Conservation (phyloP, 2,329 filamentous ascomycete species). For the Penicillium sp. region DNA sequence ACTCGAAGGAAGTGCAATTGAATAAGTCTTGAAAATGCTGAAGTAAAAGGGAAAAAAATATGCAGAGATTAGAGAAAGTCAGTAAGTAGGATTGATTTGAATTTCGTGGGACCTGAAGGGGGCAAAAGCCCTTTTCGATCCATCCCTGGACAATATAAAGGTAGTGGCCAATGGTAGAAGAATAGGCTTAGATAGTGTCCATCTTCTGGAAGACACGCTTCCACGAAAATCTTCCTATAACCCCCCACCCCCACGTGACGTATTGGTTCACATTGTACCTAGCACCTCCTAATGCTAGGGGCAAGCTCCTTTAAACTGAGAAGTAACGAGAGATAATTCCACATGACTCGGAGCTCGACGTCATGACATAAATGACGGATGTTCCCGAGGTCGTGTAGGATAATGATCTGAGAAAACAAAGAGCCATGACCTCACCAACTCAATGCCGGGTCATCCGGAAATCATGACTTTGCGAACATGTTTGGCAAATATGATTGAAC, state of each 20-base stretch:
- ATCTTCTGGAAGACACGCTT: neutral
- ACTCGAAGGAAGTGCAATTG: neutral
- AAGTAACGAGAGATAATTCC: neutral
- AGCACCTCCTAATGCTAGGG: neutral
- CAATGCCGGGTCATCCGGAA: neutral
- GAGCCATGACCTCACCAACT: conserved; percentile 3
- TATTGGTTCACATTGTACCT: neutral
- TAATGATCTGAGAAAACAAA: neutral
- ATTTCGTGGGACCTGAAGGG: too few relatives aligned
- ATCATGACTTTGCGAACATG: neutral
- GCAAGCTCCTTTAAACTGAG: neutral
- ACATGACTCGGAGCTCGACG: neutral
- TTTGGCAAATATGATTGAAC: neutral
- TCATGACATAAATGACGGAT: conserved; percentile 2
- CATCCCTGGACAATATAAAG: neutral
- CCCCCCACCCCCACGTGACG: neutral
- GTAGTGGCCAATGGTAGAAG: neutral
- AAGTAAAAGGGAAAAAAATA: neutral
- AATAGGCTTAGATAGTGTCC: neutral
- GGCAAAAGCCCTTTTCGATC: too few relatives aligned
- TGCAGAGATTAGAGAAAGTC: neutral
- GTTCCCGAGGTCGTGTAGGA: neutral
- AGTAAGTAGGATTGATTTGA: neutral
- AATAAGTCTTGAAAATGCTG: neutral
- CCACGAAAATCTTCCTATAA: neutral